Base-by-base conservation (phyloP, 768 basidiomycete genomes). In the Dictyophora rubrovolvata region DNA sequence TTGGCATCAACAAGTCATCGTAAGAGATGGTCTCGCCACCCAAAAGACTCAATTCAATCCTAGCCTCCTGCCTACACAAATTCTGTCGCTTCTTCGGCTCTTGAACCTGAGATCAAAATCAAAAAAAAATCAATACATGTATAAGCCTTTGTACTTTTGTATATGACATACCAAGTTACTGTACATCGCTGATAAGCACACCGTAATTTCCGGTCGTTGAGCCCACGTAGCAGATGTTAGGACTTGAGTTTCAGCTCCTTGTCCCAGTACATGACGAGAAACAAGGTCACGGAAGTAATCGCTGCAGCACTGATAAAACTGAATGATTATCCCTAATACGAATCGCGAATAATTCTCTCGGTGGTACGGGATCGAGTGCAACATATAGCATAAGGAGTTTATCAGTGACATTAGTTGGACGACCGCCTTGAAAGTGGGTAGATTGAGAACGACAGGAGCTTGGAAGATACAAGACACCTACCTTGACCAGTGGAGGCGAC, bases 241-340 rank as follows among this genome's bases (percentile, higher is more conserved):
- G 21, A 87, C 63, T 51, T 74, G 70, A 54, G 79, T 68, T 60
- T 81, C 81, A 36, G 70, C 69, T 8, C 71, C 74, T 16, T 66
- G 49, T 20, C 35, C 50, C 21, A 64, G 47, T 17, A 71, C 74
- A n/a, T 63, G 63, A 35, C 68, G 65, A 22, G 81, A 75, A 12
- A 87, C 85, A 35, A 89, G 73, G 66, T 82, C 80, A 62, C 92
- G 87, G 69, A 91, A 96, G 42, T 85, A 79, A 66, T 93, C 87
- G 64, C 89, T 92, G 64, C 93, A 97, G 23, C 88, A 83, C 68
- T 96, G 92, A 66, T 97, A 96, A 68, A 95, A 96, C 69, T 96
- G 93, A 46, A 95, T 92, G 59, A 97, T 87, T 56, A 98, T 87
- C 16, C 88, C 86, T 34, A 98, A 80, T 59, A 98, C 94, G 33